Conservation (phyloP, 345 rosid species). For the Acer campestre region DNA sequence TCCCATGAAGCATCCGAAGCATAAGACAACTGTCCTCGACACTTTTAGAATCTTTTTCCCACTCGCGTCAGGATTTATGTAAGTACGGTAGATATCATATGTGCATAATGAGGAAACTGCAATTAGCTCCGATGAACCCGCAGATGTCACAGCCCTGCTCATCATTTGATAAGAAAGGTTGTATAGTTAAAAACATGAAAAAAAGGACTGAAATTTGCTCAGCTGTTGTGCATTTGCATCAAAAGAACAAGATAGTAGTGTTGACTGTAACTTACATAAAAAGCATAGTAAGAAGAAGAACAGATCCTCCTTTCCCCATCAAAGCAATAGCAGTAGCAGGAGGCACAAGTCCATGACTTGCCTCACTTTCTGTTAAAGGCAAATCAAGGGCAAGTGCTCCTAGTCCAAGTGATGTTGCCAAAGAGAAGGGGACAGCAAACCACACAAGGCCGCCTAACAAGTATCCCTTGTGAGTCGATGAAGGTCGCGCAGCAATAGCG, state of each 20-base stretch:
- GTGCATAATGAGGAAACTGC: slow-evolving; percentile 93
- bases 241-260: background rate
- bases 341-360: slow-evolving; percentile 83
- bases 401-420: slow-evolving; percentile 91
- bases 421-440: slow-evolving; percentile 94
- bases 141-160: slow-evolving; percentile 94
- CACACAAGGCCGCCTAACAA: slow-evolving; percentile 88
- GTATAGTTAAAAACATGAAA: no score
- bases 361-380: slow-evolving; percentile 70
- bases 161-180: background rate
- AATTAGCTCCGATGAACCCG: slow-evolving; percentile 86
- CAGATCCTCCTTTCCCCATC: slow-evolving; percentile 93
- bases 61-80: slow-evolving; percentile 76
- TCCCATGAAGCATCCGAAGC: slow-evolving; percentile 97
- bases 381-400: slow-evolving; percentile 95
- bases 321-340: slow-evolving; percentile 92
- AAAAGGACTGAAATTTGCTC: background rate
- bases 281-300: slow-evolving; percentile 91
- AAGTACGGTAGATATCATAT: slow-evolving; percentile 83
- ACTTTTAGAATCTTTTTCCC: slow-evolving; percentile 73
- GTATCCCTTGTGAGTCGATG: slow-evolving; percentile 92
- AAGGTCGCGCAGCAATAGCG: slow-evolving; percentile 95
- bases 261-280: slow-evolving; percentile 68
- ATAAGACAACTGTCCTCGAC: slow-evolving; percentile 70
- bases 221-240: background rate